Base-by-base conservation (phyloP, 2,329 filamentous ascomycete species). In the Whalleya microplaca region DNA sequence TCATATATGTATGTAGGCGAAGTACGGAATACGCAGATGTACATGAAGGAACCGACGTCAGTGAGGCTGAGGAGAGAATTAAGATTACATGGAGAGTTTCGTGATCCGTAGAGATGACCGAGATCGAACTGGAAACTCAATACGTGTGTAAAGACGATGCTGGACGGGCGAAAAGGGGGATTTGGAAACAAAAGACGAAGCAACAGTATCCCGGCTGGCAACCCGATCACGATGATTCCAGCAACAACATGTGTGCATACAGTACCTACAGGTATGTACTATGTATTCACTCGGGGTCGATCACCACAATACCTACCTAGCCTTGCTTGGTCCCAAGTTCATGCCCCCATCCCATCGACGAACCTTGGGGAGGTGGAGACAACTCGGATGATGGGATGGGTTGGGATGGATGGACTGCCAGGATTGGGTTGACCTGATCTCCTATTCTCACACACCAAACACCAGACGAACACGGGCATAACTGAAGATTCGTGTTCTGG, bases 21-120 rank as follows among this genome's bases (percentile, higher is more conserved):
- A 45, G 43, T 20, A 51, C 48, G 56, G 45, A 54, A 57, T 53
- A 51, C 56, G 57, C 50, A 57, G 51, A 45, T 51, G 46, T 53
- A 58, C 48, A 40, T 51, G n/a, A 19, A 42, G 41, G 18, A 21
- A 57, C 21, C 52, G 21, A 59, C 50, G 50, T 59, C 51, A 47
- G 5, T 16, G 21, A 21, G 43, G 46, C 43, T 51, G 42, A 49
- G 21, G 48, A 27, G 23, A 23, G 41, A 40, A 48, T 27, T 46
- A 10, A 50, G 23, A n/a, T 45, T 46, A 52, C 3, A 37, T 12
- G 6, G 32, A 16, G 4, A 37, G 32, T 37, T 37, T 12, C 4
- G 14, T 12, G 3, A n/a, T n/a, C n/a, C n/a, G n/a, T n/a, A 5
- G 10, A 37, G 32, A 37, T 12, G 32, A 37, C 32, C 32, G 32